These are phyloP conservation scores for Pseudogymnoascus sp. DNA, from an alignment of 2,329 filamentous ascomycete genomes.

Conservation along the genomic window DNA sequence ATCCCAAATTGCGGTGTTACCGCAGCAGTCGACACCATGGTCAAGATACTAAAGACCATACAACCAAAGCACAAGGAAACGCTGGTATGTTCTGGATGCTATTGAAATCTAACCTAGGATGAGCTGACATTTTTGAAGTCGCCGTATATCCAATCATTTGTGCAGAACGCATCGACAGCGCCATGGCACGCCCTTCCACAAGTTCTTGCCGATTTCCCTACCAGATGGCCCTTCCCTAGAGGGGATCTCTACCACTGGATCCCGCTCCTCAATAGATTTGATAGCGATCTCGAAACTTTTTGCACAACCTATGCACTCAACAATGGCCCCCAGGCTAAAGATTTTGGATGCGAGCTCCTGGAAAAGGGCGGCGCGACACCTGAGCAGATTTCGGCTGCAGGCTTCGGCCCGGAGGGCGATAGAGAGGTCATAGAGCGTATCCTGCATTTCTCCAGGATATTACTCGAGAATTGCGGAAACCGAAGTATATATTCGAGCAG, in stretches of 20 bases:
- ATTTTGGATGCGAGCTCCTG: constrained; percentile 62
- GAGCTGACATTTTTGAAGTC: constrained; percentile 49
- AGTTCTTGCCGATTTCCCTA: constrained; percentile 72
- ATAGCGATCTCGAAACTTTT: constrained; percentile 76
- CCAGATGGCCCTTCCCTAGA: constrained; percentile 87
- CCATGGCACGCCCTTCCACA: constrained; percentile 70
- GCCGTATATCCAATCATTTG: constrained; percentile 76
- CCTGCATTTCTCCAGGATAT: constrained; percentile 74
- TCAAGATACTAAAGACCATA: constrained; percentile 60
- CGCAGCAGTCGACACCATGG: constrained; percentile 53
- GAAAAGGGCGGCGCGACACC: constrained; percentile 45
- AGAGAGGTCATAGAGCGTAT: constrained; percentile 69
- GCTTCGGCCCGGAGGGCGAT: constrained; percentile 69
- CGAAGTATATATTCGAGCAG: constrained; percentile 94
- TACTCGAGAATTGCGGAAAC: constrained; percentile 93
- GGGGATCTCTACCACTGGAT: constrained; percentile 99
- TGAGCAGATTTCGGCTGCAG: constrained; percentile 45
- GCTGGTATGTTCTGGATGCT: constrained; percentile 40
- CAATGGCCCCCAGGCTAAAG: constrained; percentile 68
- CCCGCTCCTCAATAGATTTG: constrained; percentile 84
- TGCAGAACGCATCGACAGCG: constrained; percentile 58
- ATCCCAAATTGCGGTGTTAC: constrained; percentile 43
- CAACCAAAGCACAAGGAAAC: constrained; percentile 61
- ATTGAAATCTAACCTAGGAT: constrained; percentile 1
- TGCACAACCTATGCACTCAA: constrained; percentile 72